A percentile compares a stretch with the other conserved stretches of the same genome.
phyloP scores from a whole-genome alignment of 83 land plant genomes.

The Thuja plicata region DNA sequence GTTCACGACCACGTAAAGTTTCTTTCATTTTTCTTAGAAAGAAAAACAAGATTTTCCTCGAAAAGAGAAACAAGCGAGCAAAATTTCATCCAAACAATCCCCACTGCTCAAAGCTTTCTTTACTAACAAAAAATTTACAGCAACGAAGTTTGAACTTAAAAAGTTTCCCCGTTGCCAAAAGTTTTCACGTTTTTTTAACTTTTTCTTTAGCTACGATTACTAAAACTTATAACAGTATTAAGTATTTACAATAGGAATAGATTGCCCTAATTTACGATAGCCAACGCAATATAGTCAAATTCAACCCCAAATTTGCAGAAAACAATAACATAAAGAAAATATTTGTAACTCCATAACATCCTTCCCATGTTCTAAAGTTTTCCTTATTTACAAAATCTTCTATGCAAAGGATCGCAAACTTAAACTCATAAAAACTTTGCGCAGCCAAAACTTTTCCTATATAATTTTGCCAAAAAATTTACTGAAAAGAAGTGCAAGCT shows the following conservation, averaged over 20 bases:
- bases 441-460: neutral
- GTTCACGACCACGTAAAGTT: too few relatives aligned
- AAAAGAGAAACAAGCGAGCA: neutral
- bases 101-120: neutral
- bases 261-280: neutral
- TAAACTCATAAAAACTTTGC: neutral
- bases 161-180: neutral
- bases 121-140: neutral
- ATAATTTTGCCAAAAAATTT: neutral
- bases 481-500: conserved; percentile 4
- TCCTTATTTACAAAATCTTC: neutral
- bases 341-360: neutral
- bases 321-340: neutral
- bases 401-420: neutral
- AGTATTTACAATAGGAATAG: neutral
- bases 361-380: neutral
- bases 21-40: neutral
- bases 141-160: neutral
- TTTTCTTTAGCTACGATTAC: neutral
- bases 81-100: neutral
- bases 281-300: neutral
- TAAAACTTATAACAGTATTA: neutral
- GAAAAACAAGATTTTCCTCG: neutral
- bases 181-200: too few relatives aligned
- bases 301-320: neutral